Base-by-base conservation (phyloP, 139 green algal species). In the Chloropicon primus region DNA sequence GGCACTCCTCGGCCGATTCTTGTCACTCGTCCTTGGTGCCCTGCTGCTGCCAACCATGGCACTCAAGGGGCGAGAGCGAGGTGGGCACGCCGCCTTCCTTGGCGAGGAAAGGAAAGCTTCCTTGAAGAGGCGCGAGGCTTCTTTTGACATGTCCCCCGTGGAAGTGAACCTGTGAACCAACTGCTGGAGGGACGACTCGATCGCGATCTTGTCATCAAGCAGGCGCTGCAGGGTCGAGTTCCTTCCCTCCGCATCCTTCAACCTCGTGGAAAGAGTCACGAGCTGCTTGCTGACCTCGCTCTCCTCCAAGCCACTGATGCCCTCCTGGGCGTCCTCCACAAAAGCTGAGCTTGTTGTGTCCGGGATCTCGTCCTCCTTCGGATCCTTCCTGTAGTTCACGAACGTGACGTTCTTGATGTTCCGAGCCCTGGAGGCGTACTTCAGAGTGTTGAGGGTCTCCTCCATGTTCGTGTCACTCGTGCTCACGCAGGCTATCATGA, bases 331-430 rank as follows among this genome's bases (percentile, higher is more conserved):
- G n/a, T n/a, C n/a, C n/a, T n/a, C n/a, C n/a, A n/a, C n/a, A n/a
- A n/a, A n/a, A n/a, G n/a, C n/a, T n/a, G n/a, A n/a, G n/a, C n/a
- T n/a, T n/a, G n/a, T n/a, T n/a, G 54, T 72, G 72, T 75, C 25
- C 5, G 26, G 72, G 2, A 79, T 76, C 75, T 79, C 75, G n/a
- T 26, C 54, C 25, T 22, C 41, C 25, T 26, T 71, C 25, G 23
- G 3, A 1, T 76, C 76, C 53, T 62, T 62, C 17, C 41, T 5
- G 41, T 26, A 23, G 81, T 88, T 88, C 28, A 84, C 76, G 0
- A 78, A 78, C 5, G 83, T 77, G 74, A 84, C 82, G 82, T 90
- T 80, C 53, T 89, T 80, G n/a, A 95, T 84, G 80, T 85, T 84
- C 24, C 79, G 75, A 17, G 84, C 84, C 2, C 86, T 24, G 73